Conservation (phyloP, 2,329 filamentous ascomycete genomes). For the Sporothrix curviconia region DNA sequence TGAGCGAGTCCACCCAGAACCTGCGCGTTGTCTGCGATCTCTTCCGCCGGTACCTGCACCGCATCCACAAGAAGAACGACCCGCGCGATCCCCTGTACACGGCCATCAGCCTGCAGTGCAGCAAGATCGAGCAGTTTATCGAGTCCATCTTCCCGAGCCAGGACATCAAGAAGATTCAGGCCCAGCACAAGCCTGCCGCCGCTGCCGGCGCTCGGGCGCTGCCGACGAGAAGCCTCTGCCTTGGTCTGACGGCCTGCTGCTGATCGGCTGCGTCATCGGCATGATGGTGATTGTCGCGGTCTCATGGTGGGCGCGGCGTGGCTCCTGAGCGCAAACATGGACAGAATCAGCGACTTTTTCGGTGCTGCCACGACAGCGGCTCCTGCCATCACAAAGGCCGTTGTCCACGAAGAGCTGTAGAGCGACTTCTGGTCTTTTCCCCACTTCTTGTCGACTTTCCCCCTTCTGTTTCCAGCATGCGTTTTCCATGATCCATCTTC, state of each 20-base stretch:
- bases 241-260: slow-evolving; percentile 55
- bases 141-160: slow-evolving; percentile 87
- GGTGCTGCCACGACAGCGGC: background rate
- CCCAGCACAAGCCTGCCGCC: slow-evolving; percentile 26
- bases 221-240: slow-evolving; percentile 40
- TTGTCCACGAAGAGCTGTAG: slow-evolving; percentile 30
- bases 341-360: slow-evolving; percentile 50
- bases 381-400: background rate
- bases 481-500: too few species aligned
- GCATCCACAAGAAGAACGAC: slow-evolving; percentile 89
- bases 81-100: slow-evolving; percentile 88
- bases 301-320: slow-evolving; percentile 82
- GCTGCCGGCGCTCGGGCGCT: background rate
- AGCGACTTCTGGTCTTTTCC: background rate
- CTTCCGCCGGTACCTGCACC: slow-evolving; percentile 70
- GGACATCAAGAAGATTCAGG: slow-evolving; percentile 54
- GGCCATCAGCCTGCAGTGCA: slow-evolving; percentile 84
- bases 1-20: slow-evolving; percentile 91
- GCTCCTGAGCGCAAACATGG: slow-evolving; percentile 75
- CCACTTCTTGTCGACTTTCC: background rate
- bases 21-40: slow-evolving; percentile 71
- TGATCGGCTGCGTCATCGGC: slow-evolving; percentile 59
- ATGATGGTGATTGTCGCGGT: slow-evolving; percentile 63
- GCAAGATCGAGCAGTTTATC: slow-evolving; percentile 92
- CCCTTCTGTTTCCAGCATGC: too few species aligned